Percentiles rank a stretch among this genome's conserved stretches.
Evolutionary conservation across 2,329 filamentous ascomycete species (phyloP).

Genomic region (Fusarium sp.): DNA sequence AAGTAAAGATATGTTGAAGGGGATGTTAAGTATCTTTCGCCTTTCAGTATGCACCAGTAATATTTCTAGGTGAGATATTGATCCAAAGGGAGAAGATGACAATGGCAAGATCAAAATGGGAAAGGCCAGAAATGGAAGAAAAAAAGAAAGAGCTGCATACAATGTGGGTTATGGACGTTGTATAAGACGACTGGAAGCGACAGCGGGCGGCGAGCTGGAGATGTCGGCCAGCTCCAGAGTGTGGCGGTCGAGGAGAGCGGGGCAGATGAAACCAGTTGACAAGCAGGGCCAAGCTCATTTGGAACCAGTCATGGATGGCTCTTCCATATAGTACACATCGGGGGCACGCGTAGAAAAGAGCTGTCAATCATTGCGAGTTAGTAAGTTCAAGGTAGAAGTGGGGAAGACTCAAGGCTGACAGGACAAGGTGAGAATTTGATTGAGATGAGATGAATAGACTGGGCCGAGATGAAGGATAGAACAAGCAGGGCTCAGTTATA

Average conservation of each 20-base stretch:
- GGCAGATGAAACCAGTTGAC: conserved; percentile 56
- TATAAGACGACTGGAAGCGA: conserved; percentile 39
- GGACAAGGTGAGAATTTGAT: conserved; percentile 14
- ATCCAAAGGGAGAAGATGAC: neutral
- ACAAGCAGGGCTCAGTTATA: neutral
- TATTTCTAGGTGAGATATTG: neutral
- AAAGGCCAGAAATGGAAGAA: conserved; percentile 16
- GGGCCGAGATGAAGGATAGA: conserved; percentile 24
- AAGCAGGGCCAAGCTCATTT: conserved; percentile 59
- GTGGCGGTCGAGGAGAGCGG: conserved; percentile 54
- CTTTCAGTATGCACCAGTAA: neutral
- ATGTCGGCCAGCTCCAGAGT: conserved; percentile 59
- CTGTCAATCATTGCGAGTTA: conserved; percentile 48
- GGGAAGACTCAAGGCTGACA: conserved; percentile 29
- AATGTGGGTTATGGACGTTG: conserved; percentile 40
- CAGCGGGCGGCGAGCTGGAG: conserved; percentile 53
- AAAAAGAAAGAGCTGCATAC: conserved; percentile 37
- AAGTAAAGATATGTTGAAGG: neutral
- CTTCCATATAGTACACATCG: conserved; percentile 47
- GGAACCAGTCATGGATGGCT: conserved; percentile 53
- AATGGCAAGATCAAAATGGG: neutral
- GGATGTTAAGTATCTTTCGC: neutral
- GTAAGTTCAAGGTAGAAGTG: conserved; percentile 22
- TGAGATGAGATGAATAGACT: conserved; percentile 2
- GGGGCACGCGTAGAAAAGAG: conserved; percentile 45